Evolutionary conservation across 306 rosid genomes (phyloP).

Genomic region (Aeschynomene evenia): DNA sequence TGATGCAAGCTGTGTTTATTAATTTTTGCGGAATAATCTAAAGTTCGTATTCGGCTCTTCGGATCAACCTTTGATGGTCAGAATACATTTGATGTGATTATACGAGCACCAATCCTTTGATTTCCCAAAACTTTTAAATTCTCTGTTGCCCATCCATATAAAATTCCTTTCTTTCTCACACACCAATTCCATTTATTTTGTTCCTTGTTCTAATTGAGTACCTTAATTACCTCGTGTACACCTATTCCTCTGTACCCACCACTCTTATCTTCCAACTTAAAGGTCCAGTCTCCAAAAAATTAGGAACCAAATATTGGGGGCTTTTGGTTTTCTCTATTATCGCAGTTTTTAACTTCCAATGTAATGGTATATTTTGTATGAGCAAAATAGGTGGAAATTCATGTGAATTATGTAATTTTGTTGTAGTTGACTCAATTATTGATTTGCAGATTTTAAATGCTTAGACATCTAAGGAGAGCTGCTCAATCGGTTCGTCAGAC

Average conservation of each 20-base stretch:
- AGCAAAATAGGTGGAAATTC: neutral
- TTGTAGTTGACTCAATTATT: conserved; percentile 25
- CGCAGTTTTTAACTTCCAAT: no score
- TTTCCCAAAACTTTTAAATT: neutral
- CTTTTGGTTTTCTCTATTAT: no score
- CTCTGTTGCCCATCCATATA: neutral
- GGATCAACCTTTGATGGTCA: neutral
- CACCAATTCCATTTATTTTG: neutral
- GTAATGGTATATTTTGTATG: conserved; percentile 3
- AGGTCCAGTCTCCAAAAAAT: neutral
- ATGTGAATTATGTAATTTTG: conserved; percentile 8
- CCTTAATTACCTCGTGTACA: neutral
- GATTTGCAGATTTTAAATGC: conserved; percentile 72
- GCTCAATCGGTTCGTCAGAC: conserved; percentile 41
- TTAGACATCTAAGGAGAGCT: conserved; percentile 50
- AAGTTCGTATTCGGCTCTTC: neutral
- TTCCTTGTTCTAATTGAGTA: neutral
- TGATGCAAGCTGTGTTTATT: neutral
- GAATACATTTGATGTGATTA: neutral
- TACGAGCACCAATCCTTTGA: neutral
- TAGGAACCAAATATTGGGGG: neutral
- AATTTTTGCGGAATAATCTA: neutral
- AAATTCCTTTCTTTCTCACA: neutral
- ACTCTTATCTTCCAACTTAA: neutral
- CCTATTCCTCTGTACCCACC: neutral